Evolutionary conservation across 768 basidiomycete genomes (phyloP).

Genomic region (Tylopilus vinaceipallidus): DNA sequence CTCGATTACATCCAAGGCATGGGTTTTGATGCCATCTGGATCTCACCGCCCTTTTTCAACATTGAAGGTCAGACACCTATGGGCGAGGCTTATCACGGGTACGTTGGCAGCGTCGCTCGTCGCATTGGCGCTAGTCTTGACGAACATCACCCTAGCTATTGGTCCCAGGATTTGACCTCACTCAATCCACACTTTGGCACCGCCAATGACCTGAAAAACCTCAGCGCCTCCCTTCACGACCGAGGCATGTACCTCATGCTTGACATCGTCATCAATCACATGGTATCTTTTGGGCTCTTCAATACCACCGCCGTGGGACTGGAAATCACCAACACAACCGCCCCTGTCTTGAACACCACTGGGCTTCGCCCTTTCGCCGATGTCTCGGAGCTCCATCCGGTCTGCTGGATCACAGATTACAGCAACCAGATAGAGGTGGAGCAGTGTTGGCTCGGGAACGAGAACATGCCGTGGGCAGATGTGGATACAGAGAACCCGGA

Average conservation of each 20-base stretch:
- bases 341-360: constrained; percentile 19
- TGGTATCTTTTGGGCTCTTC: constrained; percentile 39
- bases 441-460: constrained; percentile 61
- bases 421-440: constrained; percentile 48
- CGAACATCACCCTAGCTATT: constrained; percentile 38
- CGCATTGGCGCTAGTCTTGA: neutral
- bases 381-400: constrained; percentile 37
- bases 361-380: constrained; percentile 32
- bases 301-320: constrained; percentile 25
- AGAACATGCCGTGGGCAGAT: constrained; percentile 51
- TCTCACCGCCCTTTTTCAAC: constrained; percentile 52
- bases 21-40: constrained; percentile 63
- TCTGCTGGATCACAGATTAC: constrained; percentile 43
- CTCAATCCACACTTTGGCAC: constrained; percentile 57
- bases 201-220: constrained; percentile 46
- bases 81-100: constrained; percentile 60
- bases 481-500: constrained; percentile 51
- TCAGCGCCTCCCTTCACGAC: constrained; percentile 45
- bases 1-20: constrained; percentile 64
- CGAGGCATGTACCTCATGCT: constrained; percentile 61
- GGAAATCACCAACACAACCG: constrained; percentile 8
- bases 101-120: neutral
- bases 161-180: constrained; percentile 45
- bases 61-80: constrained; percentile 46
- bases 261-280: constrained; percentile 63